Base-by-base conservation (phyloP, 352 stramenopile species). In the Lagenidium sp. region DNA sequence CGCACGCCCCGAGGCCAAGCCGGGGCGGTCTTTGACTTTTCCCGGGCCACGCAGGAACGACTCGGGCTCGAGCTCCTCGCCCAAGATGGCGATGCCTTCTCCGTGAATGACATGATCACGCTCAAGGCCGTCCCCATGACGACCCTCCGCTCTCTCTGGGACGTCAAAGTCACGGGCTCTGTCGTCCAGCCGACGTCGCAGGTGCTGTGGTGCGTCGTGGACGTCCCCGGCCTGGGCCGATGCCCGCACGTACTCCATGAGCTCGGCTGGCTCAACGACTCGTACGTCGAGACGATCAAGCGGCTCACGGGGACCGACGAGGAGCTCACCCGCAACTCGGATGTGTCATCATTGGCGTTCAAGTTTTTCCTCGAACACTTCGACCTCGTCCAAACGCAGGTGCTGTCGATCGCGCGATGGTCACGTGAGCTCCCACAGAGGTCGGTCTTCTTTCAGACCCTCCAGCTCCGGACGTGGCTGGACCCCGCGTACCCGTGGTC, bases 161-260 rank as follows among this genome's bases (percentile, higher is more conserved):
- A 68, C 44, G 47, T 68, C 6, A 25, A 18, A 1, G 57, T 39
- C 0, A 28, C 42, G 4, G 73, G 68, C 0, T 80, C 73, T 25
- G 34, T 86, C 0, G 6, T 81, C 5, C 67, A 86, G 12, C 73
- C 73, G 16, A 35, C 40, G 16, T 65, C 57, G 10, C 45, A 51
- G 3, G 56, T 77, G 0, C 21, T 77, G 2, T 86, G 73, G 73
- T 86, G 73, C 29, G 36, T 60, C 13, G 41, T 81, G 16, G 28
- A 41, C 4, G n/a, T 43, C 36, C 53, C 16, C 4, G 50, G 15
- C 6, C 32, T 41, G 21, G 41, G 26, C 16, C 21, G 28, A 41
- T 71, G 29, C 68, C 60, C 31, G 22, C 53, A 76, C 41, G 37
- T 77, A 1, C 24, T 82, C 1, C 41, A 79, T 23, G 69, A 72